phyloP scores from a whole-genome alignment of 2,329 filamentous ascomycete species.

The Colletotrichum spinosum region DNA sequence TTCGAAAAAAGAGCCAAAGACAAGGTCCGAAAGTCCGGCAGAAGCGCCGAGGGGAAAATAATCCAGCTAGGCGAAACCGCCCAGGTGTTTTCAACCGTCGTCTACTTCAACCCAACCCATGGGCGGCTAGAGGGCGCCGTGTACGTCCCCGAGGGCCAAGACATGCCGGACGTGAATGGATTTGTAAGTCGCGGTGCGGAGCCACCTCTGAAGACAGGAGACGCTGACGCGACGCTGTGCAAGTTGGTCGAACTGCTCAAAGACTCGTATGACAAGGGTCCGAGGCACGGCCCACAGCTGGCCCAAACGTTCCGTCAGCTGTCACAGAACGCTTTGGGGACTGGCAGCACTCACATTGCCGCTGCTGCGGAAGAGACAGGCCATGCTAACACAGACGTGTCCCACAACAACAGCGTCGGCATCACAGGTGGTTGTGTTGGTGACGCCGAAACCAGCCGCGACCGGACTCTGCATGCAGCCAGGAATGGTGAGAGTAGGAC shows the following conservation, averaged over 20 bases:
- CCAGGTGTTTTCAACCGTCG: background rate
- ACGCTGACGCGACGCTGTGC: background rate
- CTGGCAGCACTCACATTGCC: background rate
- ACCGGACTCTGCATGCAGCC: background rate
- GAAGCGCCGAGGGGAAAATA: background rate
- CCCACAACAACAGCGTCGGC: background rate
- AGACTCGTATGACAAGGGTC: background rate
- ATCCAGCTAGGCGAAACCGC: background rate
- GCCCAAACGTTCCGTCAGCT: background rate
- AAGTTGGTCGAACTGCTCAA: background rate
- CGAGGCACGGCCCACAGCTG: background rate
- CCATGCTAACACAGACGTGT: background rate
- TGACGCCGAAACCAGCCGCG: background rate
- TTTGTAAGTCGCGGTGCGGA: background rate
- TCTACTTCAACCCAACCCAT: slow-evolving; percentile 1
- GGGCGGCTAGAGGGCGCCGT: background rate
- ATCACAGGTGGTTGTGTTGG: background rate
- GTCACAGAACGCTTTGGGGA: background rate
- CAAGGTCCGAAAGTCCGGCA: background rate
- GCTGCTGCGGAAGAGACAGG: background rate
- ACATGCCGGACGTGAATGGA: background rate
- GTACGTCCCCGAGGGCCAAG: background rate
- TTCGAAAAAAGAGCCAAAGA: background rate
- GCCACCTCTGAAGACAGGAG: background rate
- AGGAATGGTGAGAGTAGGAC: background rate